phyloP scores from a whole-genome alignment of 2,329 filamentous ascomycete genomes.

The Xylogone sp. region DNA sequence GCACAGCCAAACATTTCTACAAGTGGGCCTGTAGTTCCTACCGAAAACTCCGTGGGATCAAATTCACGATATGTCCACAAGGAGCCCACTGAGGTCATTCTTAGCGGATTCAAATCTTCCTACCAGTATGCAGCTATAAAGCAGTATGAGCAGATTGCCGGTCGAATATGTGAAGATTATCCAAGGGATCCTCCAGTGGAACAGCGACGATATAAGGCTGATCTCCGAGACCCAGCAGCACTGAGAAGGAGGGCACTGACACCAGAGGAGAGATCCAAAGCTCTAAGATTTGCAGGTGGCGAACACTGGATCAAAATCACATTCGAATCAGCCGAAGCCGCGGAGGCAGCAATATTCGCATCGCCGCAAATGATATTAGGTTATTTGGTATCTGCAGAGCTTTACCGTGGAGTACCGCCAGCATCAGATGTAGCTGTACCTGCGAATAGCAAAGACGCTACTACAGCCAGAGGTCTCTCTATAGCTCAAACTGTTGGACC shows the following conservation, averaged over 20 bases:
- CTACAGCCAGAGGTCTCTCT: constrained; percentile 5
- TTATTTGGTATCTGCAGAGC: constrained; percentile 66
- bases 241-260: constrained; percentile 64
- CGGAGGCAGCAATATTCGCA: constrained; percentile 63
- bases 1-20: constrained; percentile 30
- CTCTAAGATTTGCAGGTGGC: constrained; percentile 78
- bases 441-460: constrained; percentile 10
- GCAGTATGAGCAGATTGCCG: constrained; percentile 83
- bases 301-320: constrained; percentile 90
- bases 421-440: constrained; percentile 60
- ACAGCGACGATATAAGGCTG: constrained; percentile 66
- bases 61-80: constrained; percentile 32
- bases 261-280: constrained; percentile 69
- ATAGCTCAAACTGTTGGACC: constrained; percentile 8
- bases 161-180: constrained; percentile 89
- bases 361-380: constrained; percentile 72
- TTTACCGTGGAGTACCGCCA: constrained; percentile 63
- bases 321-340: constrained; percentile 70
- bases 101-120: constrained; percentile 72
- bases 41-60: constrained; percentile 20
- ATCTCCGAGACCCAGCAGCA: constrained; percentile 69
- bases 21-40: constrained; percentile 26
- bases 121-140: constrained; percentile 83
- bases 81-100: constrained; percentile 72
- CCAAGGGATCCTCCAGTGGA: constrained; percentile 75